These are phyloP conservation scores for Chlorella sorokiniana DNA, from an alignment of 139 green algal genomes.

Conservation along the genomic window DNA sequence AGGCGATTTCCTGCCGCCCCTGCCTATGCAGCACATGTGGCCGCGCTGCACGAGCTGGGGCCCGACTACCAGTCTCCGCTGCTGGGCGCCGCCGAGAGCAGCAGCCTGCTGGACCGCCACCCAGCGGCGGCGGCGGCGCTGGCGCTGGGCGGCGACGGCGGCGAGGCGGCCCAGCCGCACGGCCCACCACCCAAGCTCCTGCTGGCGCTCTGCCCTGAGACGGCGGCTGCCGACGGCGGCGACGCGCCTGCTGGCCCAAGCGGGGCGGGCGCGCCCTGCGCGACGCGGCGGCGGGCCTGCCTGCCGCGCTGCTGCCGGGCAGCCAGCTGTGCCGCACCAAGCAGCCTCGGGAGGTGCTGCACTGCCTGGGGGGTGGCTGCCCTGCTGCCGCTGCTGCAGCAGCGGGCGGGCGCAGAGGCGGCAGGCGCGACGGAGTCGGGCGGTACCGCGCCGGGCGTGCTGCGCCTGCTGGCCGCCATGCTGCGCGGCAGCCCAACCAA, in stretches of 20 bases:
- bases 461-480: constrained; percentile 35
- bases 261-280: not conserved
- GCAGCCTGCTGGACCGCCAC: constrained; percentile 42
- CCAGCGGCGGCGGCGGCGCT: constrained; percentile 29
- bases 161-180: not conserved
- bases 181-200: constrained; percentile 1
- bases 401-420: not conserved
- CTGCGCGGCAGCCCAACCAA: constrained; percentile 48
- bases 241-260: not conserved
- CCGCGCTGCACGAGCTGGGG: constrained; percentile 42
- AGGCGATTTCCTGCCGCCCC: not conserved
- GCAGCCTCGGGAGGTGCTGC: constrained; percentile 50
- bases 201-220: constrained; percentile 17
- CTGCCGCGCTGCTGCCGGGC: constrained; percentile 44
- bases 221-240: not conserved
- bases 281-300: constrained; percentile 24
- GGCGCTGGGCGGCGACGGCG: not conserved
- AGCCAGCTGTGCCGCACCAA: constrained; percentile 53
- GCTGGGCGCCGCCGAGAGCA: constrained; percentile 32
- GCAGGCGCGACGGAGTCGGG: not conserved
- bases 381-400: constrained; percentile 51
- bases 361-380: constrained; percentile 58
- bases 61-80: constrained; percentile 48
- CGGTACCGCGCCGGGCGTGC: constrained; percentile 27
- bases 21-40: constrained; percentile 38